phyloP scores from a whole-genome alignment of 2,329 filamentous ascomycete genomes.

The Trichophyton benhamiae region DNA sequence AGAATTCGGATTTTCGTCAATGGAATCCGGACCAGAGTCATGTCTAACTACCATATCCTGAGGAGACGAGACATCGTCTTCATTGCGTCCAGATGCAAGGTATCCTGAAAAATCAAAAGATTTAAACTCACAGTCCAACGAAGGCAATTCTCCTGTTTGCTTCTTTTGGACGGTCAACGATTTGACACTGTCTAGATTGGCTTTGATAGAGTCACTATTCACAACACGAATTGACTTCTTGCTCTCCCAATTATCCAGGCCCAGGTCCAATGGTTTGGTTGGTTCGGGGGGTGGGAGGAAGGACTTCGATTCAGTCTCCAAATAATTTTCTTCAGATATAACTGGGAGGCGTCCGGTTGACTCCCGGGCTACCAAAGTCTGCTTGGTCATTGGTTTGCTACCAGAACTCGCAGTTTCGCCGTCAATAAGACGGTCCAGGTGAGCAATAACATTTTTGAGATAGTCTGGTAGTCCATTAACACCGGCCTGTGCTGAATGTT shows the following conservation, averaged over 20 bases:
- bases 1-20: constrained; percentile 30
- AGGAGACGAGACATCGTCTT: not conserved
- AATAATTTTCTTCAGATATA: constrained; percentile 10
- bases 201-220: constrained; percentile 28
- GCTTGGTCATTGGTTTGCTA: constrained; percentile 22
- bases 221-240: constrained; percentile 47
- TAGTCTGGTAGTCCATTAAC: constrained; percentile 37
- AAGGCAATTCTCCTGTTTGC: not conserved
- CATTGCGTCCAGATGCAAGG: not conserved
- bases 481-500: constrained; percentile 36
- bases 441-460: constrained; percentile 48
- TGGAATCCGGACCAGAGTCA: constrained; percentile 28
- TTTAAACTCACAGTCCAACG: not conserved
- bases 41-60: not conserved
- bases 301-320: not conserved
- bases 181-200: constrained; percentile 36
- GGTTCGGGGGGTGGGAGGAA: not conserved
- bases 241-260: constrained; percentile 15
- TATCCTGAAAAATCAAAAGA: not conserved
- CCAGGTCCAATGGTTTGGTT: not conserved
- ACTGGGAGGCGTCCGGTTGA: constrained; percentile 10
- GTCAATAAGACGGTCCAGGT: constrained; percentile 47
- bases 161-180: constrained; percentile 46
- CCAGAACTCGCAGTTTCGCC: constrained; percentile 35
- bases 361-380: not conserved